These are phyloP conservation scores for Psilocybe cubensis DNA, from an alignment of 768 basidiomycete genomes.

Conservation along the genomic window DNA sequence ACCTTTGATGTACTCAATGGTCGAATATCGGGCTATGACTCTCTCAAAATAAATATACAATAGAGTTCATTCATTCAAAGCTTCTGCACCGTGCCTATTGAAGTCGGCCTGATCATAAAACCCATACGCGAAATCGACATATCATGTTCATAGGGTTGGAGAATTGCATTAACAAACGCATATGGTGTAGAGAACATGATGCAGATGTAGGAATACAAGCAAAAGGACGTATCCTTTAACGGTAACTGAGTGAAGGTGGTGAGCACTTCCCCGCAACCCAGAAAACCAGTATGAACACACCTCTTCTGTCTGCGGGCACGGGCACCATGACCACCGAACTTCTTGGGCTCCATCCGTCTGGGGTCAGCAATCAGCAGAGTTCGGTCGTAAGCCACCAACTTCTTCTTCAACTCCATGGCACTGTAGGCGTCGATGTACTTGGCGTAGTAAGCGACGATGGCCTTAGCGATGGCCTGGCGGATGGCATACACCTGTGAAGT, in stretches of 20 bases:
- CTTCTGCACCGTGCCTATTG: neutral
- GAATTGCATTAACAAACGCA: slow-evolving; percentile 33
- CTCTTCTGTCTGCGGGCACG: slow-evolving; percentile 98
- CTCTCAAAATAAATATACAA: neutral
- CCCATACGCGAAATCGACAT: neutral
- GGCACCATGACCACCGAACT: slow-evolving; percentile 98
- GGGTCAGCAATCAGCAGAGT: slow-evolving; percentile 91
- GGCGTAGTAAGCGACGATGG: slow-evolving; percentile 96
- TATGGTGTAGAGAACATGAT: slow-evolving; percentile 43
- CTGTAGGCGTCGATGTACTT: slow-evolving; percentile 98
- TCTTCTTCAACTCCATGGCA: slow-evolving; percentile 98
- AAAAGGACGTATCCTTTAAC: slow-evolving; percentile 51
- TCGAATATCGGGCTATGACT: neutral
- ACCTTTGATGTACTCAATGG: neutral
- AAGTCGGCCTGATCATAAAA: neutral
- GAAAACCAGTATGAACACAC: slow-evolving; percentile 41
- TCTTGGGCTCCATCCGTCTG: slow-evolving; percentile 98
- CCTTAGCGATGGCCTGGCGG: slow-evolving; percentile 98
- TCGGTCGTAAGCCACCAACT: slow-evolving; percentile 93
- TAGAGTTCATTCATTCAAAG: neutral
- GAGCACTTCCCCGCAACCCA: neutral
- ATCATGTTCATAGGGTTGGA: slow-evolving; percentile 34
- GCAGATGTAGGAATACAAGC: slow-evolving; percentile 39
- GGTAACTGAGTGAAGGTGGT: slow-evolving; percentile 61
- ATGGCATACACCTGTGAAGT: slow-evolving; percentile 99